Percentiles rank a stretch among this genome's conserved stretches.
These are phyloP conservation scores for Yarrowia porcina DNA, from an alignment of 805 yeast genomes.

Conservation along the genomic window DNA sequence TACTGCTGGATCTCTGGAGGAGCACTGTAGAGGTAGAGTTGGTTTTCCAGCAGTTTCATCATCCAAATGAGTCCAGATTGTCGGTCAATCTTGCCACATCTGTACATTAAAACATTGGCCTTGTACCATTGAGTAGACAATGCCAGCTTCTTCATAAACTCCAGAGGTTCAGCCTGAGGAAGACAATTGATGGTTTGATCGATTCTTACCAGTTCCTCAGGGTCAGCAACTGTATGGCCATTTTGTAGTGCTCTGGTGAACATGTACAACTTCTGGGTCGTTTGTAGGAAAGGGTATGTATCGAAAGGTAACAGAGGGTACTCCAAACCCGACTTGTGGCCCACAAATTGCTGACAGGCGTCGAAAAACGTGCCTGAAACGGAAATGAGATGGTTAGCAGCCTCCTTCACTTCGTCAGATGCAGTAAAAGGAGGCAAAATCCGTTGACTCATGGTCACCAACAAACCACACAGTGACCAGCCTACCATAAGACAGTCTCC, in stretches of 20 bases:
- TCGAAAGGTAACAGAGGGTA: background rate
- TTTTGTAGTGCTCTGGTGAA: background rate
- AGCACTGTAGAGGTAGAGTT: background rate
- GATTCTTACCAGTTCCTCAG: background rate
- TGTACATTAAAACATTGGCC: background rate
- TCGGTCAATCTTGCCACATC: background rate
- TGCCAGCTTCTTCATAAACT: conserved; percentile 2
- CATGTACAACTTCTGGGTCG: background rate
- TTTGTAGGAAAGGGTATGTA: conserved; percentile 3
- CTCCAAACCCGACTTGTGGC: background rate
- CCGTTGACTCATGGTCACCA: conserved; percentile 12
- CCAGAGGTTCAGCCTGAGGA: background rate
- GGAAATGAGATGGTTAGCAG: conserved; percentile 1
- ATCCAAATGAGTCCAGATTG: background rate
- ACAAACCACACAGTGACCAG: conserved; percentile 20
- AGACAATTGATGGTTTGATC: background rate
- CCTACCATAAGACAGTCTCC: conserved; percentile 23
- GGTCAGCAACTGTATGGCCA: background rate
- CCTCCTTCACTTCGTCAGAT: background rate
- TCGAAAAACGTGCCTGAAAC: conserved; percentile 10
- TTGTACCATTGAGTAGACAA: background rate
- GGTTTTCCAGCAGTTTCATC: background rate
- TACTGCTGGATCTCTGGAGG: background rate
- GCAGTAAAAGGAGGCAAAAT: background rate
- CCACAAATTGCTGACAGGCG: conserved; percentile 11